Base-by-base conservation (phyloP, 2,329 filamentous ascomycete genomes). In the Plenodomus tracheiphilus region DNA sequence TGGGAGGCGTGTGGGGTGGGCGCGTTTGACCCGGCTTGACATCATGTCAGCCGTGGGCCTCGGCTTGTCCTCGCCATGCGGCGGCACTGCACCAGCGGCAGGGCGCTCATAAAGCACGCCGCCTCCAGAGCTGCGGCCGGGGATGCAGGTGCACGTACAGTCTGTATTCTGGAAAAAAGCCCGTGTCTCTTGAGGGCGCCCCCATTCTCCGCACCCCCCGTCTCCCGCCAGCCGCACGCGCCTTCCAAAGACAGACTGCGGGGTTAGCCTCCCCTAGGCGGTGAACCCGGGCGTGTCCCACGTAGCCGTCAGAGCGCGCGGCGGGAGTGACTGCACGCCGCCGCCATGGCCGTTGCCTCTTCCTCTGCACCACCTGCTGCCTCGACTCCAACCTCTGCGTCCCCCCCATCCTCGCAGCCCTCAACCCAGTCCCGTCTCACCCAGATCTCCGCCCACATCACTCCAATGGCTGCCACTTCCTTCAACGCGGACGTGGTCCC, bases 401-500 rank as follows among this genome's bases (percentile, higher is more conserved):
- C 28, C 13, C 28, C 13, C 6, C 22, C 22, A 10, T 25, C 22
- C 42, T 42, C 22, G 7, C 50, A 55, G 21, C 39, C 56, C 40
- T 58, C 56, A 16, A 52, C 66, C 35, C 68, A 70, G 53, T 58
- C 74, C 38, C 77, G 78, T 49, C 76, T 78, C 60, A 72, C 73
- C 63, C 85, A 78, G 65, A 81, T 91, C 64, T 80, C 81, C 64
- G 79, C 78, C 69, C 90, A 94, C 75, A 87, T 94, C 81, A 81
- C 85, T 69, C 80, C 84, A 64, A 75, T 74, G 56, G 69, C 77
- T 66, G 71, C 80, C 48, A 87, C 88, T 62, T 84, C 82, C 68
- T 96, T 96, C 78, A 83, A 86, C 53, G 81, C 87, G 66, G 83
- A 88, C 68, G 78, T 81, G 59, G 90, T 97, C 51, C 89, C 92